Evolutionary conservation across 208 protist species (phyloP), one percentile per base, ranked within the genome.

Genomic region (Phytomonas sp.): DNA sequence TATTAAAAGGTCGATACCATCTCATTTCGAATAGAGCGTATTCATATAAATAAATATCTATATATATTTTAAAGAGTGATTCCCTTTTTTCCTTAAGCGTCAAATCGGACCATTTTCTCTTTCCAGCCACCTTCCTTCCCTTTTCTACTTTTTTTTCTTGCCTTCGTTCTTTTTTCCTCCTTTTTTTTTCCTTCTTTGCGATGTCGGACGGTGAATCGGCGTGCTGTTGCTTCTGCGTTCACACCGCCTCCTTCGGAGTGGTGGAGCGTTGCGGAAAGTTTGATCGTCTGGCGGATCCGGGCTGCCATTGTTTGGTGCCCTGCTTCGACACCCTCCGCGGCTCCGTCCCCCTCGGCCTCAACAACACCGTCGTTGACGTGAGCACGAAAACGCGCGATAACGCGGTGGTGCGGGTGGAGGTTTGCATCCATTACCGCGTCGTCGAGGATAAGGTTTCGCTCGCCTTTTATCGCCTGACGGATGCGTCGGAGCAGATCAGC

Each of bases 321-420:
- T 91, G 77, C 67, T 66, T 79, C 51, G 69, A 83, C 46, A 71
- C 56, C 23, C 28, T 89, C 13, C 82, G 83, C 20, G 80, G 84
- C n/a, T 30, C n/a, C 23, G 62, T 92, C 28, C 74, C 86, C 6
- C 78, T 94, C 26, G 62, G 73, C 17, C 73, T 90, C 0, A 75
- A 80, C 62, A 78, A 75, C 61, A 66, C 79, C 40, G 56, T 65
- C 0, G 80, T 92, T 20, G 28, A 26, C 3, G 78, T 91, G 13
- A 85, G 89, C n/a, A 90, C 89, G 1, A 95, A 95, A 68, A 92
- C 89, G 15, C 80, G 78, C 62, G 89, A 95, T 71, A 95, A 92
- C 75, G 86, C 85, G 28, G 74, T 91, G 5, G 86, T 93, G 15
- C 60, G 61, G 1, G 74, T 92, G 2, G 73, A 81, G 23, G 76